Evolutionary conservation across 768 basidiomycete species (phyloP).

Genomic region (Leccinum sublutescens): DNA sequence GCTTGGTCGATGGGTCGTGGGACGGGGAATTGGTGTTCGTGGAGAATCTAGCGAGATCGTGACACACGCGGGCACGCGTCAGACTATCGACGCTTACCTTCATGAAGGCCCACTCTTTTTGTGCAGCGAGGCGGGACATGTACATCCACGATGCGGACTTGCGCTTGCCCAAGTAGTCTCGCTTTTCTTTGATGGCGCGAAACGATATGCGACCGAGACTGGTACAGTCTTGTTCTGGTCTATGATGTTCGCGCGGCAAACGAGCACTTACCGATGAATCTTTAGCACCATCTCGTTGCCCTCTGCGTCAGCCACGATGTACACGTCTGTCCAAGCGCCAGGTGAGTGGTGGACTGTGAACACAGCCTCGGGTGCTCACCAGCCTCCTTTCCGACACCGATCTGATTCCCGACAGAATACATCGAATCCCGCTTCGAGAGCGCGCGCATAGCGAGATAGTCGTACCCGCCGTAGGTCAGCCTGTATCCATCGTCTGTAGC

Average conservation of each 20-base stretch:
- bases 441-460: constrained; percentile 91
- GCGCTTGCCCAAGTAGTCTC: constrained; percentile 94
- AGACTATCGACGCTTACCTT: constrained; percentile 52
- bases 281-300: constrained; percentile 90
- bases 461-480: constrained; percentile 97
- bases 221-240: constrained; percentile 11
- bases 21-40: constrained; percentile 91
- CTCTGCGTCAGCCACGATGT: constrained; percentile 82
- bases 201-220: constrained; percentile 98
- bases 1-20: constrained; percentile 93
- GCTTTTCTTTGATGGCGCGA: constrained; percentile 92
- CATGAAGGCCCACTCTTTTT: constrained; percentile 99
- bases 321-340: constrained; percentile 54
- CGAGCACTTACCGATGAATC: constrained; percentile 69
- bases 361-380: constrained; percentile 44
- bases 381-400: constrained; percentile 97
- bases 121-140: constrained; percentile 92
- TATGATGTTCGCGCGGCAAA: not conserved
- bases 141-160: constrained; percentile 99
- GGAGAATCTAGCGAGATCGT: constrained; percentile 62
- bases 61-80: not conserved
- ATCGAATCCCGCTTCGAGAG: constrained; percentile 88
- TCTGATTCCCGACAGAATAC: constrained; percentile 93
- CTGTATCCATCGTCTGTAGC: constrained; percentile 91
- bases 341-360: constrained; percentile 5